Evolutionary conservation across 2,329 filamentous ascomycete genomes (phyloP), one percentile per base, ranked within the genome.

Genomic region (Monosporascus ibericus): DNA sequence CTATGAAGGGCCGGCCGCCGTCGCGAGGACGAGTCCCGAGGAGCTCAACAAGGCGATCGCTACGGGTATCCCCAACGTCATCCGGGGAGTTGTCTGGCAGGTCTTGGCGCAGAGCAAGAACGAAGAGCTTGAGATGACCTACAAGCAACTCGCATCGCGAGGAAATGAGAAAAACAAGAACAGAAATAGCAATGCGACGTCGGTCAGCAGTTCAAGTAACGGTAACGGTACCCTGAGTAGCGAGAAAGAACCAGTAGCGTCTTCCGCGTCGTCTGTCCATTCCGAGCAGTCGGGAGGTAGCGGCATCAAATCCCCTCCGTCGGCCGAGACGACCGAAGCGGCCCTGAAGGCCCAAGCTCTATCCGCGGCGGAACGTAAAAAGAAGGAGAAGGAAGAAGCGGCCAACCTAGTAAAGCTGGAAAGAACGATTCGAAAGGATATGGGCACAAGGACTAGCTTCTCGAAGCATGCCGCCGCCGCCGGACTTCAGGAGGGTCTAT

Each of bases 81-180:
- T 99, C 56, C 86, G 94, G 53, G 95, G 94, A n/a, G 94, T 99
- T 2, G 92, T 99, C 48, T 99, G 94, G 94, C 94, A 99, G 71
- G 92, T 97, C 7, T 75, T 99, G 56, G 91, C 94, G 3, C 90
- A 96, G 66, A 96, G 92, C 73, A 95, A 96, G 70, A 95, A 90
- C 61, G 87, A 92, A 55, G 90, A 95, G 44, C 75, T 99, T 18
- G 94, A 99, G 70, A 73, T 78, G 17, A 81, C 91, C n/a, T 99
- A 97, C 72, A 82, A 80, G 58, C 91, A 95, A 55, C 78, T 99
- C 9, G 80, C 89, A 34, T 80, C 80, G 48, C 82, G 89, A 54
- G 92, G 92, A 24, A 92, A 90, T 3, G 88, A 92, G 54, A 90
- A 90, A 69, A 88, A 92, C 54, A 84, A 81, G 63, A 79, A 87